Evolutionary conservation across 1,139 yeast genomes (phyloP), one percentile per base, ranked within the genome.

Genomic region (Geotrichum australiense): DNA sequence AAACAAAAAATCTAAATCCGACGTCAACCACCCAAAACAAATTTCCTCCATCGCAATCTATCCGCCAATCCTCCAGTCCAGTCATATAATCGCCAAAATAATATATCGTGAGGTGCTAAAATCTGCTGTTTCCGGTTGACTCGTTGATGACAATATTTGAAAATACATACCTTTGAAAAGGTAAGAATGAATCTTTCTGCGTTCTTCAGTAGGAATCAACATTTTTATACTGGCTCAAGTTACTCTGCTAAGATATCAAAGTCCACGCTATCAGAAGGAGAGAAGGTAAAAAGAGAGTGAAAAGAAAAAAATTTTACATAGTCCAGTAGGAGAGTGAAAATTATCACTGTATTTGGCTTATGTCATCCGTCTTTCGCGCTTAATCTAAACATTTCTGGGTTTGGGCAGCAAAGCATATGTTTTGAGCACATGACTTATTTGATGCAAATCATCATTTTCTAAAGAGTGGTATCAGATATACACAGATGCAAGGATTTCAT

Each of bases 181-280:
- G 84, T 89, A 82, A 74, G 82, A 85, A 93, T 86, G 95, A 73
- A 91, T 91, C 91, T 85, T 86, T 79, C 85, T 86, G 82, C 98
- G 89, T 74, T 91, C 97, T 76, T 85, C 94, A 78, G 85, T 89
- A 76, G 98, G 97, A 80, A 91, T 91, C 78, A 91, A 83, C 98
- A 91, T 91, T 69, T 67, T 84, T 74, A 54, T 18, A 21, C 22
- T 30, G 28, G 25, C 25, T 22, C 36, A 24, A n/a, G 35, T 29
- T 25, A 24, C 18, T 27, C 39, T 16, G 33, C 33, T 35, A 35
- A 21, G 31, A 27, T 11, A 35, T 18, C 24, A 16, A 19, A 35
- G 39, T 26, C 32, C 30, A 35, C 30, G 21, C 30, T 21, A 23
- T 16, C 7, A 10, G 33, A 27, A 35, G 23, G 31, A 27, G 25